Base-by-base conservation (phyloP, 163 green algal species). In the Chlorella variabilis region DNA sequence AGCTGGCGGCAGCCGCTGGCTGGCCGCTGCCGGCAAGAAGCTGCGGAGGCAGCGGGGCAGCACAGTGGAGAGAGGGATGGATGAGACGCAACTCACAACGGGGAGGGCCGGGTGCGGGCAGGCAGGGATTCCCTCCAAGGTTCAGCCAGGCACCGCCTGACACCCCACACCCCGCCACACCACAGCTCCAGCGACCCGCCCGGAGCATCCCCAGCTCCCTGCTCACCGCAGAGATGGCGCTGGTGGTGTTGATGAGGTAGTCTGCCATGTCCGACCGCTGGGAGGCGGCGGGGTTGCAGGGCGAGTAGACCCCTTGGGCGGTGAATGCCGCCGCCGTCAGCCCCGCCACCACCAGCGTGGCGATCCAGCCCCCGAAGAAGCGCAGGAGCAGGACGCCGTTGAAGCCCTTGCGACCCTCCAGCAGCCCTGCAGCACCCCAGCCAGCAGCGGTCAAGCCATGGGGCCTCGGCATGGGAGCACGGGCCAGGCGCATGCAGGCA, bases 311-410 rank as follows among this genome's bases (percentile, higher is more conserved):
- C 25, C 73, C 73, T 34, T 77, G 70, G 13, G 87, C 69, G 15
- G 84, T 85, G 20, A 89, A 63, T 65, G 75, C 78, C 33, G 84
- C 87, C 54, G 77, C 67, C 17, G 79, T 62, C 23, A 87, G 38
- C 36, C 41, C 82, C 23, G 87, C 65, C n/a, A 89, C 77, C 20
- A 89, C 27, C 34, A 91, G 54, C 4, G 88, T 91, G 20, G 79
- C 36, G 20, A 90, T 83, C 88, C 88, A 91, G 33, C 86, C 86
- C 4, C 38, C 0, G 4, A 89, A 78, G 51, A 87, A 84, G 42
- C 80, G 80, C 13, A 83, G 38, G 27, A 87, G 59, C 39, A 87
- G 75, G 38, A 63, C 1, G 59, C 75, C 74, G 61, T 81, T 81
- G 54, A 81, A 74, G 59, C 75, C 75, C 20, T 33, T 31, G 23